A percentile compares a stretch with the other conserved stretches of the same genome.
These are phyloP conservation scores for Paralagenidium karlingii DNA, from an alignment of 352 stramenopile species.

Conservation along the genomic window DNA sequence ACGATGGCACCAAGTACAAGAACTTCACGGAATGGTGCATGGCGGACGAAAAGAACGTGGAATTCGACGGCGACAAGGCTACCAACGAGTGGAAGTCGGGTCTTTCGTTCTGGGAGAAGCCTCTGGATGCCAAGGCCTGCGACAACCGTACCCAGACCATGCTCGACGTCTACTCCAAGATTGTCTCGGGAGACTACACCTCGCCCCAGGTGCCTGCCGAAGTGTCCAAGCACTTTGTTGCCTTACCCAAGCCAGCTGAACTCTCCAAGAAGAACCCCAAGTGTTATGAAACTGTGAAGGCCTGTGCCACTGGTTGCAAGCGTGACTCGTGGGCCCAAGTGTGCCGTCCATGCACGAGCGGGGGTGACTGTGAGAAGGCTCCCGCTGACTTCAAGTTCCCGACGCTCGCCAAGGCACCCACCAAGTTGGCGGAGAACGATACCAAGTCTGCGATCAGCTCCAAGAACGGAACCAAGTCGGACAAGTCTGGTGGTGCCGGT, in stretches of 20 bases:
- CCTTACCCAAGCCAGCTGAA: constrained; percentile 21
- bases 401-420: constrained; percentile 17
- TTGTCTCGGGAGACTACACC: constrained; percentile 9
- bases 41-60: constrained; percentile 18
- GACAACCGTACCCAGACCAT: constrained; percentile 20
- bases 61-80: constrained; percentile 29
- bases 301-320: constrained; percentile 52
- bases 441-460: no score
- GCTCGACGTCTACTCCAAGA: constrained; percentile 24
- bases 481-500: no score
- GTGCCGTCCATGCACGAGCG: constrained; percentile 33
- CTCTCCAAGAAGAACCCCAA: constrained; percentile 32
- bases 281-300: constrained; percentile 51
- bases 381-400: constrained; percentile 19
- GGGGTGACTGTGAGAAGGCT: constrained; percentile 12
- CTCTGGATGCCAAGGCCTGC: constrained; percentile 32
- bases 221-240: constrained; percentile 21
- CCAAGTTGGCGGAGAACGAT: constrained; percentile 20
- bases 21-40: constrained; percentile 65
- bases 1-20: constrained; percentile 14
- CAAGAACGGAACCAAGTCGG: no score
- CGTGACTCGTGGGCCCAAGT: constrained; percentile 40
- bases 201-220: constrained; percentile 17
- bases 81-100: constrained; percentile 18
- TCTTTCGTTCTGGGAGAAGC: constrained; percentile 51